Conservation (phyloP, 306 rosid species). For the Castanea mollissima region DNA sequence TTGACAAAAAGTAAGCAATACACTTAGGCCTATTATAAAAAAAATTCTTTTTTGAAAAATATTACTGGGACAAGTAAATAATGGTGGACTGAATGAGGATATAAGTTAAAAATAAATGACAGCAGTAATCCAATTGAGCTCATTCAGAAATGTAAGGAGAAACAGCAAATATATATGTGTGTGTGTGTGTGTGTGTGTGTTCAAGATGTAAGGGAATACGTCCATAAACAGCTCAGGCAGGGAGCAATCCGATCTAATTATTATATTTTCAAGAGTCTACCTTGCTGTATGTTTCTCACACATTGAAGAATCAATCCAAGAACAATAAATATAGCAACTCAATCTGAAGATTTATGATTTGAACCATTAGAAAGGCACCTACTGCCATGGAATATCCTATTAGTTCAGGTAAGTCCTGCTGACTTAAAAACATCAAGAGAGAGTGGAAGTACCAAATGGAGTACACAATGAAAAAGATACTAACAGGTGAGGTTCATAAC, state of each 20-base stretch:
- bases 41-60: not conserved
- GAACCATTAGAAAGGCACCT: not conserved
- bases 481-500: not conserved
- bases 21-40: not conserved
- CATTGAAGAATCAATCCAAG: not conserved
- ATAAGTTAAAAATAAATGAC: not conserved
- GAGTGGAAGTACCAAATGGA: not conserved
- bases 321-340: not conserved
- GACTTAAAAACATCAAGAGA: not conserved
- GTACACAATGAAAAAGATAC: not conserved
- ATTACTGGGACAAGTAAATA: not conserved
- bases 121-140: not conserved
- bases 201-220: not conserved
- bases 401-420: not conserved
- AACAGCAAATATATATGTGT: not conserved
- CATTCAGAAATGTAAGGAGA: not conserved
- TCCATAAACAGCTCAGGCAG: not conserved
- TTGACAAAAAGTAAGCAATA: slow-evolving; percentile 12
- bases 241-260: not conserved
- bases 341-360: not conserved
- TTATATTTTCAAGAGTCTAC: not conserved
- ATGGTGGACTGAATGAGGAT: not conserved
- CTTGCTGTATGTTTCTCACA: not conserved
- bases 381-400: not conserved
- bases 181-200: too few relatives aligned